A percentile compares a stretch with the other conserved stretches of the same genome.
These are phyloP conservation scores for Citrus glauca DNA, from an alignment of 345 rosid species.

Conservation along the genomic window DNA sequence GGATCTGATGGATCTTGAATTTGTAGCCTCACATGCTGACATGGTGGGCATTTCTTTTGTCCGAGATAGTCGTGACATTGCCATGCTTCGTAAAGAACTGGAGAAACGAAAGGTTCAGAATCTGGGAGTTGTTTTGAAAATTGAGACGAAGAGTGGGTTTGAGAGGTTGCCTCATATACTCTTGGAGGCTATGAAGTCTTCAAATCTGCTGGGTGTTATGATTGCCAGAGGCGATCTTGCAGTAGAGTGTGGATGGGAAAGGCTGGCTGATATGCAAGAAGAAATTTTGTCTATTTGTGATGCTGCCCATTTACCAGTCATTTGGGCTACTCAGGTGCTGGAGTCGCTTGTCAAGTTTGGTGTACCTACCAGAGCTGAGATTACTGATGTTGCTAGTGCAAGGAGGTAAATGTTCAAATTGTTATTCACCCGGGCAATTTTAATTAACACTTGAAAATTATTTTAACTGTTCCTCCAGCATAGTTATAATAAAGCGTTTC, in stretches of 20 bases:
- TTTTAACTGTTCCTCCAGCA: background rate
- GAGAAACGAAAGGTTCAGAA: conserved; percentile 42
- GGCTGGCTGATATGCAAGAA: conserved; percentile 59
- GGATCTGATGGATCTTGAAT: conserved; percentile 64
- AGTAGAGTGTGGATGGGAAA: conserved; percentile 82
- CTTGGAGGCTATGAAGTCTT: conserved; percentile 58
- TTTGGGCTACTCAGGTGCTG: conserved; percentile 73
- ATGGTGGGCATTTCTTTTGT: conserved; percentile 68
- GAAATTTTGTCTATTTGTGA: conserved; percentile 50
- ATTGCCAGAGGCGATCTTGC: conserved; percentile 81
- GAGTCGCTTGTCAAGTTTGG: conserved; percentile 68
- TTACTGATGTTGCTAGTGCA: conserved; percentile 59
- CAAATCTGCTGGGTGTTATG: conserved; percentile 68
- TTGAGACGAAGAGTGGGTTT: conserved; percentile 60
- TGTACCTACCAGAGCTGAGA: conserved; percentile 70
- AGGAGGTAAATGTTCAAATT: conserved; percentile 36
- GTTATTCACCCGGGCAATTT: background rate
- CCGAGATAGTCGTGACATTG: conserved; percentile 49
- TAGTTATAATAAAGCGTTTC: background rate
- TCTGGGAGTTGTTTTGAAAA: conserved; percentile 56
- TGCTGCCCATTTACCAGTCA: conserved; percentile 53
- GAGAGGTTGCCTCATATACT: conserved; percentile 48
- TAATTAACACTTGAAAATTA: background rate
- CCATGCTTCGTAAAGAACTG: conserved; percentile 49
- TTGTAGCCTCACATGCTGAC: conserved; percentile 62